Conservation (phyloP, 768 basidiomycete species). For the Boletus patriciae region DNA sequence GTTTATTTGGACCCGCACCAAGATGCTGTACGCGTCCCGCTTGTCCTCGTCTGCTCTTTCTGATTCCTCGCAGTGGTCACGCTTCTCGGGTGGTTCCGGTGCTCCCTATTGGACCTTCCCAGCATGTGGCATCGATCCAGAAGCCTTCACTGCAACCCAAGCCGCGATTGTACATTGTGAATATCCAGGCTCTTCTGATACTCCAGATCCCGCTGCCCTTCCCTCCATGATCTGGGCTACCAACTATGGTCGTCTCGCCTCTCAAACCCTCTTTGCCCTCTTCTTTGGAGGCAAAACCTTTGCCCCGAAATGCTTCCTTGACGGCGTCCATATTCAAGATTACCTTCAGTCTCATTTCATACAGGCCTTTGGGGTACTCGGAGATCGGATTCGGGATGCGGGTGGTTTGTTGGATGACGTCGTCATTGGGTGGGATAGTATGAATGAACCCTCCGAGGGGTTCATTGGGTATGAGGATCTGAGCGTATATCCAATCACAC, state of each 20-base stretch:
- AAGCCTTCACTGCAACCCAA: constrained; percentile 81
- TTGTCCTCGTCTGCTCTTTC: not conserved
- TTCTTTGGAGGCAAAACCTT: constrained; percentile 91
- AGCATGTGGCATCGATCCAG: constrained; percentile 88
- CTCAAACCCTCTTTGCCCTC: constrained; percentile 89
- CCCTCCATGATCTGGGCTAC: constrained; percentile 98
- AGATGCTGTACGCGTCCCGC: constrained; percentile 67
- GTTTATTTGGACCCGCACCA: constrained; percentile 97
- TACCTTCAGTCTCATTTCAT: constrained; percentile 80
- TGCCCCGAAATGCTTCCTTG: constrained; percentile 88
- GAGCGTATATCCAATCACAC: constrained; percentile 57
- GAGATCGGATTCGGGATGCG: constrained; percentile 71
- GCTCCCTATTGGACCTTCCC: constrained; percentile 92
- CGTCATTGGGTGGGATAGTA: constrained; percentile 93
- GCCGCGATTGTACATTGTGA: constrained; percentile 87
- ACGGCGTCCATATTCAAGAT: constrained; percentile 90
- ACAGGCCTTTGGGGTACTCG: constrained; percentile 71
- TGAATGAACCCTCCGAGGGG: constrained; percentile 95
- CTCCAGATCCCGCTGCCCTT: constrained; percentile 66
- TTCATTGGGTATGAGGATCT: constrained; percentile 67
- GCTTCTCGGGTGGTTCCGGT: constrained; percentile 92
- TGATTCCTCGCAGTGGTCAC: constrained; percentile 69
- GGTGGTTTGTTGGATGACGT: constrained; percentile 81
- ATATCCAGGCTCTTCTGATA: constrained; percentile 59
- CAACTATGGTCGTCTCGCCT: constrained; percentile 87